phyloP scores from a whole-genome alignment of 352 stramenopile species.

The Phytophthora foliorum region DNA sequence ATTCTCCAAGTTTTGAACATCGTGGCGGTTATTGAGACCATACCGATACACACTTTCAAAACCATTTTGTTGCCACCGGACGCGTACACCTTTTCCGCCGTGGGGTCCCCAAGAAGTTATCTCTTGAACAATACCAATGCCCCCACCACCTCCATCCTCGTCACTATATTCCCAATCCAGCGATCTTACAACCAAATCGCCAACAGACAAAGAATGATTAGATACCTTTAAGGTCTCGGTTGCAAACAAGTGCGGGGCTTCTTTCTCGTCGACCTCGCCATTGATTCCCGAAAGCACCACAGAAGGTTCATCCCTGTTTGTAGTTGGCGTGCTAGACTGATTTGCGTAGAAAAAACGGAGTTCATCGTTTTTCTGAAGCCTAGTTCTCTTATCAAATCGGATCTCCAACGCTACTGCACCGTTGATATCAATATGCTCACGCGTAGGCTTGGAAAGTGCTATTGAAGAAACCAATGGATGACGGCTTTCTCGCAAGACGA shows the following conservation, averaged over 20 bases:
- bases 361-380: constrained; percentile 43
- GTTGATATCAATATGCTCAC: constrained; percentile 48
- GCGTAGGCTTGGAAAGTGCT: neutral
- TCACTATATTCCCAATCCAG: constrained; percentile 78
- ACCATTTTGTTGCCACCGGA: constrained; percentile 57
- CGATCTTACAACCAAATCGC: constrained; percentile 67
- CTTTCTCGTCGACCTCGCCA: constrained; percentile 37
- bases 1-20: constrained; percentile 55
- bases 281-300: constrained; percentile 45
- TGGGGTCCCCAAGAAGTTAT: constrained; percentile 61
- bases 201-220: constrained; percentile 43
- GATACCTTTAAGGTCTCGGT: constrained; percentile 38
- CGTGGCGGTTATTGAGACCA: constrained; percentile 63
- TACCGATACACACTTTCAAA: constrained; percentile 70
- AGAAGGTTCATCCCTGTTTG: neutral
- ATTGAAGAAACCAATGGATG: constrained; percentile 43
- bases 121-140: constrained; percentile 62
- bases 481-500: constrained; percentile 61
- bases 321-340: neutral
- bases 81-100: constrained; percentile 62
- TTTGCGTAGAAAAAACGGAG: constrained; percentile 34
- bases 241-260: constrained; percentile 53
- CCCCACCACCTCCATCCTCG: constrained; percentile 77
- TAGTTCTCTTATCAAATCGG: constrained; percentile 69
- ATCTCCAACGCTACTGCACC: constrained; percentile 75